These are phyloP conservation scores for Cercospora berteroae DNA, from an alignment of 2,329 filamentous ascomycete species.

Conservation along the genomic window DNA sequence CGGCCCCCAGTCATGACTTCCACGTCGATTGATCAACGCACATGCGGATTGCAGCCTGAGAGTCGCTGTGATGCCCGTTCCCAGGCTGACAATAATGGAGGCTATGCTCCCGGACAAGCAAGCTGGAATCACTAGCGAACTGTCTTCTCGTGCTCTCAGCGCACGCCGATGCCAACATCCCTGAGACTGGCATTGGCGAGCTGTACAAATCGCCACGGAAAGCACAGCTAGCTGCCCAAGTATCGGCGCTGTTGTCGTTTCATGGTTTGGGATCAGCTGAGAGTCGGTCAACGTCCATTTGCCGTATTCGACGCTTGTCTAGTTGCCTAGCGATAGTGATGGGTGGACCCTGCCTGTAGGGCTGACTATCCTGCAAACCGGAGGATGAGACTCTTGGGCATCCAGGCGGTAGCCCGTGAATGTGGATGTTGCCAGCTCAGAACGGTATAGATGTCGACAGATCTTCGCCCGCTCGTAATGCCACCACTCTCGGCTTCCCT, in stretches of 20 bases:
- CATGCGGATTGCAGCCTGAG: not conserved
- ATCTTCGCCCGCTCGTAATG: not conserved
- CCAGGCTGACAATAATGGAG: not conserved
- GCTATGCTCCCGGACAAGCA: not conserved
- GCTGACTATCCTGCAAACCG: not conserved
- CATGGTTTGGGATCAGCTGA: not conserved
- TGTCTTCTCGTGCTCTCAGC: not conserved
- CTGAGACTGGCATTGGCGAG: not conserved
- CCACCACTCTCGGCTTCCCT: not conserved
- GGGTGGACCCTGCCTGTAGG: not conserved
- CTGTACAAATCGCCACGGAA: not conserved
- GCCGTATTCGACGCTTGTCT: not conserved
- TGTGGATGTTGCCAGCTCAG: not conserved
- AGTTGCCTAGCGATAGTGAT: not conserved
- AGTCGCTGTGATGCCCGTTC: not conserved
- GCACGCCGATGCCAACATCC: not conserved
- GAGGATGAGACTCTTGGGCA: not conserved
- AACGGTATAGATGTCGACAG: not conserved
- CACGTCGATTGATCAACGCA: not conserved
- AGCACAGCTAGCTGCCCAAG: not conserved
- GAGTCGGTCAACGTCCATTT: not conserved
- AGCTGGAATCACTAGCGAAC: not conserved
- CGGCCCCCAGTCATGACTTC: not conserved
- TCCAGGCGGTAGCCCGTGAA: not conserved
- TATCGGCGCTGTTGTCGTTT: not conserved